These are phyloP conservation scores for Citrullus colocynthis DNA, from an alignment of 306 rosid genomes.

Conservation along the genomic window DNA sequence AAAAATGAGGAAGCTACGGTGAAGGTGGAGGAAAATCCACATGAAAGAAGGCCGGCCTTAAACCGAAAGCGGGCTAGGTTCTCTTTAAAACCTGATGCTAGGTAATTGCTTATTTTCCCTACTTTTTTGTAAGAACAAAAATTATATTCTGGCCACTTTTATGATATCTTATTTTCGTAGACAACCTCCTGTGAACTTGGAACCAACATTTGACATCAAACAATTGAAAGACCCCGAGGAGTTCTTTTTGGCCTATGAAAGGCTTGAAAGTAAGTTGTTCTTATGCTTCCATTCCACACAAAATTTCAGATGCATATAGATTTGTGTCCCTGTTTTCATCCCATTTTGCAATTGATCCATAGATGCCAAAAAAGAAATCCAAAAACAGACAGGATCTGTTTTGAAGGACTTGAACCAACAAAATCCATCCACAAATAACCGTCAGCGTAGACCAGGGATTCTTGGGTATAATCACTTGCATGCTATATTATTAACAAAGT, in stretches of 20 bases:
- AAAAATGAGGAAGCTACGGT: conserved; percentile 12
- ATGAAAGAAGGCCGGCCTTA: conserved; percentile 54
- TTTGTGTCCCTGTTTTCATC: not conserved
- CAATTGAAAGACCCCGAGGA: conserved; percentile 47
- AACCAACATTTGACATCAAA: conserved; percentile 34
- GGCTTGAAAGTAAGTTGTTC: conserved; percentile 44
- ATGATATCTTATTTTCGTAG: conserved; percentile 22
- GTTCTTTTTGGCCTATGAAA: conserved; percentile 51
- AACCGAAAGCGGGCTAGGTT: conserved; percentile 61
- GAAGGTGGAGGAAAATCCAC: conserved; percentile 32
- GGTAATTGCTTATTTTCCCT: conserved; percentile 19
- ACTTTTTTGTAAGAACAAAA: not conserved
- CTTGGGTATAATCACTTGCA: conserved; percentile 22
- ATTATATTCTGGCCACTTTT: not conserved
- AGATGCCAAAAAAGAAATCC: conserved; percentile 73
- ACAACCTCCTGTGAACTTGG: conserved; percentile 34
- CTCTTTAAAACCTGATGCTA: conserved; percentile 36
- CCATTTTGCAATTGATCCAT: conserved; percentile 17
- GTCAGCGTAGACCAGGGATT: conserved; percentile 64
- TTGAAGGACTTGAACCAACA: conserved; percentile 27
- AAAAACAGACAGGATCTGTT: conserved; percentile 39
- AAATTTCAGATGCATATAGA: not conserved
- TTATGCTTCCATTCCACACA: not conserved
- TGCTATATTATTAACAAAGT: conserved; percentile 4
- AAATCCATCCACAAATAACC: conserved; percentile 19